A percentile compares a stretch with the other conserved stretches of the same genome.
Conservation (phyloP, 768 basidiomycete genomes). For the Suillus hirtellus region DNA sequence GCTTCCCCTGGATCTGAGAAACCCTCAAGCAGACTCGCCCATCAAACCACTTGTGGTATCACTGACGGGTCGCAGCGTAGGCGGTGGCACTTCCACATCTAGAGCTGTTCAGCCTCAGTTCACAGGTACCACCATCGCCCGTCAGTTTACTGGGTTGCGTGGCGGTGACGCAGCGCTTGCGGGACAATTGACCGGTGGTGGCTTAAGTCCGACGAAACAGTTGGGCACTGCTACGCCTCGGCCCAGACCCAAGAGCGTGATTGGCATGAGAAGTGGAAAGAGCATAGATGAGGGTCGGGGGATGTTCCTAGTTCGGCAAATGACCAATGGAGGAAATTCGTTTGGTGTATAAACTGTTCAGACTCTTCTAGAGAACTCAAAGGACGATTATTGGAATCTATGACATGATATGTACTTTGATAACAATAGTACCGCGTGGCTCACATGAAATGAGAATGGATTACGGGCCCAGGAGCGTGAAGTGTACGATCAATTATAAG, state of each 20-base stretch:
- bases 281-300: constrained; percentile 66
- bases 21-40: constrained; percentile 54
- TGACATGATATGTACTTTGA: neutral
- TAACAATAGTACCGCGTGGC: neutral
- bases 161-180: constrained; percentile 37
- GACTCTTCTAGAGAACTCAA: constrained; percentile 2
- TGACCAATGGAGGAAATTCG: constrained; percentile 57
- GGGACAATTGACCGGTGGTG: constrained; percentile 68
- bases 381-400: neutral
- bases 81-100: constrained; percentile 22
- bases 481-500: too few species aligned
- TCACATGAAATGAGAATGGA: neutral
- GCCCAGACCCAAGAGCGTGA: constrained; percentile 77
- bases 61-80: constrained; percentile 40
- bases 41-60: constrained; percentile 47
- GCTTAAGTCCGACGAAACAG: constrained; percentile 73
- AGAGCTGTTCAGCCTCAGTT: constrained; percentile 51
- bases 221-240: constrained; percentile 43
- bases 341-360: constrained; percentile 23
- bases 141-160: constrained; percentile 71
- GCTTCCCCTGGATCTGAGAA: constrained; percentile 48
- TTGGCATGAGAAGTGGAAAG: constrained; percentile 63
- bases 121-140: constrained; percentile 72
- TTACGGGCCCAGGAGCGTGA: too few species aligned
- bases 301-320: constrained; percentile 76